A percentile compares a stretch with the other conserved stretches of the same genome.
Evolutionary conservation across 768 basidiomycete species (phyloP).

Genomic region (Lepiota venenata): DNA sequence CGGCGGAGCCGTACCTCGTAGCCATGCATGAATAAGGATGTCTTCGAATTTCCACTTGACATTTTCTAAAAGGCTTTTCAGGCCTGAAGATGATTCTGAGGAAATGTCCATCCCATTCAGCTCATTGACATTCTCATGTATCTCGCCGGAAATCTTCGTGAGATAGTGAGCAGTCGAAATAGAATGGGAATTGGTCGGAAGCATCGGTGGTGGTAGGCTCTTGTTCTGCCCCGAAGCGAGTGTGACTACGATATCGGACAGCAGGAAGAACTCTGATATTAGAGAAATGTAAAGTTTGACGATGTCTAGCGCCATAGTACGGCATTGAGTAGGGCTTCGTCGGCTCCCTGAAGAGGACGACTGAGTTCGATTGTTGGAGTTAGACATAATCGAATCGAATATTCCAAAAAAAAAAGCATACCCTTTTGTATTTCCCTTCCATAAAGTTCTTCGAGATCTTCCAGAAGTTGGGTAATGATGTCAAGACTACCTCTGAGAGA

Average conservation of each 20-base stretch:
- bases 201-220: slow-evolving; percentile 41
- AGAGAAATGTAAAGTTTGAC: slow-evolving; percentile 82
- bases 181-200: slow-evolving; percentile 78
- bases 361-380: slow-evolving; percentile 21
- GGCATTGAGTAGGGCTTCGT: slow-evolving; percentile 80
- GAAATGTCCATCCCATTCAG: slow-evolving; percentile 77
- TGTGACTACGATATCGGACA: slow-evolving; percentile 62
- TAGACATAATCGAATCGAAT: slow-evolving; percentile 6
- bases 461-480: slow-evolving; percentile 92
- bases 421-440: slow-evolving; percentile 92
- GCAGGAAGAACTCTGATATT: slow-evolving; percentile 85
- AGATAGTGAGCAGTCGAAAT: slow-evolving; percentile 82
- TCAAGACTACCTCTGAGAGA: slow-evolving; percentile 80
- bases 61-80: slow-evolving; percentile 77
- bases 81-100: slow-evolving; percentile 59
- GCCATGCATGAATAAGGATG: slow-evolving; percentile 73
- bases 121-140: slow-evolving; percentile 85
- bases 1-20: slow-evolving; percentile 58
- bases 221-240: slow-evolving; percentile 42
- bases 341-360: slow-evolving; percentile 44
- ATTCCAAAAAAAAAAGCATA: slow-evolving; percentile 26
- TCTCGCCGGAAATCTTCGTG: slow-evolving; percentile 74
- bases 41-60: slow-evolving; percentile 88
- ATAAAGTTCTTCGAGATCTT: slow-evolving; percentile 86
- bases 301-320: slow-evolving; percentile 85